phyloP scores from a whole-genome alignment of 2,329 filamentous ascomycete species.

The Claviceps africana region DNA sequence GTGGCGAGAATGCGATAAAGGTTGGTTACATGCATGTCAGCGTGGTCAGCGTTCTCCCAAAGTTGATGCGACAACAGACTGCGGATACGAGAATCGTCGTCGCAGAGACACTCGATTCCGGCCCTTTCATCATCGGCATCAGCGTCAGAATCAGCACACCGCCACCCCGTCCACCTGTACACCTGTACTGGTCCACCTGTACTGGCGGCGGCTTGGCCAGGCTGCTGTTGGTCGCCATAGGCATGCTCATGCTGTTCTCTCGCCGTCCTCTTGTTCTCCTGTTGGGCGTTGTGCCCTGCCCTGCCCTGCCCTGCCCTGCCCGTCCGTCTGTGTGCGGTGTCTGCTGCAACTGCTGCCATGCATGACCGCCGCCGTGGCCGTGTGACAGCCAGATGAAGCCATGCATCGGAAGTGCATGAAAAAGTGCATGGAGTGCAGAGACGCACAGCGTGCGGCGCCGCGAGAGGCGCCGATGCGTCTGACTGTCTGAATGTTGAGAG shows the following conservation, averaged over 20 bases:
- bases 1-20: not conserved
- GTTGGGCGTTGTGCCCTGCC: too few relatives aligned
- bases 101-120: not conserved
- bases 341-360: not conserved
- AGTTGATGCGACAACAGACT: not conserved
- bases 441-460: too few relatives aligned
- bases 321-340: too few relatives aligned
- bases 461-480: too few relatives aligned
- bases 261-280: too few relatives aligned
- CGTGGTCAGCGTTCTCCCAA: not conserved
- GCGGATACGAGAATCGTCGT: not conserved
- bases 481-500: too few relatives aligned
- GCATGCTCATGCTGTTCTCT: too few relatives aligned
- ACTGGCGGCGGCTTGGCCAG: not conserved
- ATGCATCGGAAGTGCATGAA: not conserved
- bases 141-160: not conserved
- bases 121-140: too few relatives aligned
- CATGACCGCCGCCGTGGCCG: not conserved
- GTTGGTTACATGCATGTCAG: not conserved
- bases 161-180: too few relatives aligned
- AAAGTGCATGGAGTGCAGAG: too few relatives aligned
- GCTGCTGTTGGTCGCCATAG: not conserved
- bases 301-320: too few relatives aligned
- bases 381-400: not conserved
- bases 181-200: too few relatives aligned